A percentile compares a stretch with the other conserved stretches of the same genome.
Evolutionary conservation across 139 green algal species (phyloP).

Genomic region (Chlorella sorokiniana): DNA sequence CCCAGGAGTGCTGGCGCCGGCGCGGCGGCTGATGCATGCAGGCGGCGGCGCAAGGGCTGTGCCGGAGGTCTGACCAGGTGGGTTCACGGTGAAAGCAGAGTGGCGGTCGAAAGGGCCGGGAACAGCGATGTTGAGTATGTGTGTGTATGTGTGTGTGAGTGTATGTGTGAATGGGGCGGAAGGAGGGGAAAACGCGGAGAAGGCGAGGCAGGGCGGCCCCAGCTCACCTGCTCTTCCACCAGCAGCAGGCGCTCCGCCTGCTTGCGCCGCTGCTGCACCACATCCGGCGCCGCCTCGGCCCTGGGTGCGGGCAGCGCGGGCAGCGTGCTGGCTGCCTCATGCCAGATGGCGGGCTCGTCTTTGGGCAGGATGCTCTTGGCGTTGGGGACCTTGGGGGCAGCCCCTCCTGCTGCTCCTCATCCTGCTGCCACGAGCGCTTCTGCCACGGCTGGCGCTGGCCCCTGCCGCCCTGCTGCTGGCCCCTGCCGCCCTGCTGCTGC

Average conservation of each 20-base stretch:
- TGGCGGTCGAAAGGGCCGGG: too few relatives aligned
- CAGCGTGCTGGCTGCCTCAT: conserved; percentile 57
- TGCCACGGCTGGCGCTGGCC: neutral
- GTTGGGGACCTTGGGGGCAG: conserved; percentile 45
- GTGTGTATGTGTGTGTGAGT: too few relatives aligned
- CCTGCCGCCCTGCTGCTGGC: neutral
- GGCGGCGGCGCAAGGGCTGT: neutral
- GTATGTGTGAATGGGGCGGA: neutral
- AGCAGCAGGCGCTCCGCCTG: conserved; percentile 45
- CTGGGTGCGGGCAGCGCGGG: conserved; percentile 24
- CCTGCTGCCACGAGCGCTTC: conserved; percentile 17
- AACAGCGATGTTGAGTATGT: too few relatives aligned
- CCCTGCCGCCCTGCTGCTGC: neutral
- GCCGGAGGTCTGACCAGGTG: too few relatives aligned
- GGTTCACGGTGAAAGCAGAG: neutral
- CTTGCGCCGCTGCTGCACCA: conserved; percentile 22
- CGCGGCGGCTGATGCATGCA: neutral
- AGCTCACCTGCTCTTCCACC: conserved; percentile 33
- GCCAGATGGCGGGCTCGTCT: conserved; percentile 71
- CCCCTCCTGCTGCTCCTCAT: neutral
- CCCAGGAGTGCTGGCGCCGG: conserved; percentile 28
- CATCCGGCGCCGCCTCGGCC: conserved; percentile 35
- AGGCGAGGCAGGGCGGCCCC: neutral
- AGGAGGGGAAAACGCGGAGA: neutral
- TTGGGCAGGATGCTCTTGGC: conserved; percentile 58